phyloP scores from a whole-genome alignment of 192 early-diverging fungal species.

The Umbelopsis isabellina region DNA sequence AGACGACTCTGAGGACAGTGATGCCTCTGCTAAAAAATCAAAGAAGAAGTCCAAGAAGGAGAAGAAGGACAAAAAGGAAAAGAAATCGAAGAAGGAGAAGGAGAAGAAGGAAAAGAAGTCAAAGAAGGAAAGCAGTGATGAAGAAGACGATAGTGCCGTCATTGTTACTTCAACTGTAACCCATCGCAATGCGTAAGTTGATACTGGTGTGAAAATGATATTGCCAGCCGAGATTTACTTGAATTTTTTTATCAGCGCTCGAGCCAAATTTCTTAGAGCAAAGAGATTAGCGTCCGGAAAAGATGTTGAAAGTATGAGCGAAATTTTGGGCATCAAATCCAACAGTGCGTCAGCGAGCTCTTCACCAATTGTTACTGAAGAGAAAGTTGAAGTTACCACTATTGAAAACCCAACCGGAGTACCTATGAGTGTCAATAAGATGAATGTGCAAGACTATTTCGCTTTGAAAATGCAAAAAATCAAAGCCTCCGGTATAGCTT shows the following conservation, averaged over 20 bases:
- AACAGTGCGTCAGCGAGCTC: constrained; percentile 14
- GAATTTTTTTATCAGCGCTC: constrained; percentile 31
- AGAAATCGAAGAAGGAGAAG: constrained; percentile 45
- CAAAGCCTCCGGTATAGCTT: constrained; percentile 10
- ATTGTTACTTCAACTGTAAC: constrained; percentile 33
- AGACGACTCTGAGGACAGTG: constrained; percentile 42
- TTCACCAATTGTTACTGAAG: constrained; percentile 6
- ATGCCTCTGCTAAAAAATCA: constrained; percentile 42
- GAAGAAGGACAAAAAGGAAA: constrained; percentile 36
- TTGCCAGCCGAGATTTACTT: not conserved
- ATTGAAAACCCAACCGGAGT: constrained; percentile 2
- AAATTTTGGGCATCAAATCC: constrained; percentile 60
- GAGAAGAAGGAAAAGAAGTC: constrained; percentile 46
- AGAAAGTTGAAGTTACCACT: not conserved
- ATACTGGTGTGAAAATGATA: not conserved
- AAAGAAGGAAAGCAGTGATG: constrained; percentile 39
- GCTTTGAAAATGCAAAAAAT: constrained; percentile 6
- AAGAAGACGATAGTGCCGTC: constrained; percentile 30
- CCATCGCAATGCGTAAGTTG: constrained; percentile 54
- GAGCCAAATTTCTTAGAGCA: constrained; percentile 50
- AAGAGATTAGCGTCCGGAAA: constrained; percentile 51
- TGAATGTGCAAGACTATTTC: constrained; percentile 17
- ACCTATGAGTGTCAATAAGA: constrained; percentile 6
- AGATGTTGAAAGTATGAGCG: constrained; percentile 48
- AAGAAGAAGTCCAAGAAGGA: constrained; percentile 38